These are phyloP conservation scores for Scedosporium boydii DNA, from an alignment of 2,329 filamentous ascomycete genomes.

Conservation along the genomic window DNA sequence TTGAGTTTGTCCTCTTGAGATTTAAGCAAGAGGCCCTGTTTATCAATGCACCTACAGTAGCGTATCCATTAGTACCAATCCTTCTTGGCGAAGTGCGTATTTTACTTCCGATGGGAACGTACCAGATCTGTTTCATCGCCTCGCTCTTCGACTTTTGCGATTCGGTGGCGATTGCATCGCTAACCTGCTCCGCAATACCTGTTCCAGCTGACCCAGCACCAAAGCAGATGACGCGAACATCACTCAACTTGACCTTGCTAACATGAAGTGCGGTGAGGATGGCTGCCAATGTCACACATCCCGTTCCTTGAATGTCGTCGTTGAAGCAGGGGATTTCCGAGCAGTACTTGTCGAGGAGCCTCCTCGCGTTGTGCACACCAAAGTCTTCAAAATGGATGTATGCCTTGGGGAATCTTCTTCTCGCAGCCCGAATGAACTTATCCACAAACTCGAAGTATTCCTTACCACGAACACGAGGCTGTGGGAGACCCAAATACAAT, in stretches of 20 bases:
- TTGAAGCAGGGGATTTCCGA: constrained; percentile 76
- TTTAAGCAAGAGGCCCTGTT: constrained; percentile 55
- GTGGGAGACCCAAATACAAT: constrained; percentile 66
- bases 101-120: constrained; percentile 11
- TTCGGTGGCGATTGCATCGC: constrained; percentile 67
- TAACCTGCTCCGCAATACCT: constrained; percentile 77
- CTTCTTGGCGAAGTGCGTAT: neutral
- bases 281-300: constrained; percentile 76
- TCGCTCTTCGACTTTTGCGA: constrained; percentile 59
- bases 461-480: constrained; percentile 57
- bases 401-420: constrained; percentile 64
- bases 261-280: constrained; percentile 69
- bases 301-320: constrained; percentile 83
- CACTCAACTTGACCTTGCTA: constrained; percentile 52
- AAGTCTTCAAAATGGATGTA: constrained; percentile 62
- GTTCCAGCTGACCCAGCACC: constrained; percentile 75
- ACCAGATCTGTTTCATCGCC: constrained; percentile 74
- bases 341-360: constrained; percentile 65
- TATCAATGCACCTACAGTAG: constrained; percentile 62
- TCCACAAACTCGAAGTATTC: constrained; percentile 71
- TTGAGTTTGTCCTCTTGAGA: constrained; percentile 32
- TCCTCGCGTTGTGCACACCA: constrained; percentile 44
- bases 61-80: neutral
- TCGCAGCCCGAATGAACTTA: constrained; percentile 58
- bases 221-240: constrained; percentile 66